A percentile compares a stretch with the other conserved stretches of the same genome.
These are phyloP conservation scores for Paramecium sonneborni DNA, from an alignment of 73 alveolate genomes.

Conservation along the genomic window DNA sequence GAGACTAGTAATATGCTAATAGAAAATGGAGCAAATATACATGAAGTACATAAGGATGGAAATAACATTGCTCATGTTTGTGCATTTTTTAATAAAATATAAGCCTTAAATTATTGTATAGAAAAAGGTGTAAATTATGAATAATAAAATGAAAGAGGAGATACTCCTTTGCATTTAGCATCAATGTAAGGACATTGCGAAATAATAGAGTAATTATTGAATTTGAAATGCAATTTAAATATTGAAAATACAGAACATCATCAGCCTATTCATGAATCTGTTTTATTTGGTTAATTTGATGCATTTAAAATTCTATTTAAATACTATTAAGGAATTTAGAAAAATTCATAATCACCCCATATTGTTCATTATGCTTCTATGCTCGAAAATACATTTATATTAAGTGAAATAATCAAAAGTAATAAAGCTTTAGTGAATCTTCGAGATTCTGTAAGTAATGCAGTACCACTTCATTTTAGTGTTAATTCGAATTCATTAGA, in stretches of 20 bases:
- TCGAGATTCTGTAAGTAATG: neutral
- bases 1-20: neutral
- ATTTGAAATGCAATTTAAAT: neutral
- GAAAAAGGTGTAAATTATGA: neutral
- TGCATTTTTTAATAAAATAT: neutral
- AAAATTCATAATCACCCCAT: neutral
- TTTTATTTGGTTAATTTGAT: neutral
- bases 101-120: neutral
- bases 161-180: slow-evolving; percentile 13
- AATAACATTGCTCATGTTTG: neutral
- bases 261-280: slow-evolving; percentile 1
- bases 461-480: slow-evolving; percentile 1
- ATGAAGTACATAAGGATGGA: neutral
- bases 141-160: slow-evolving; percentile 9
- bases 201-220: neutral
- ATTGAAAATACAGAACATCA: neutral
- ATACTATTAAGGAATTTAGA: neutral
- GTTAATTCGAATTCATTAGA: neutral
- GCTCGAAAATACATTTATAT: neutral
- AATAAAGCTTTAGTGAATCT: neutral
- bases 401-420: neutral
- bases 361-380: slow-evolving; percentile 12
- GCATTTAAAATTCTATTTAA: neutral
- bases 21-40: neutral
- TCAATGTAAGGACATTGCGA: neutral